Percentiles rank a stretch among this genome's conserved stretches.
Evolutionary conservation across 352 stramenopile species (phyloP).

Genomic region (Chloridella minuta): DNA sequence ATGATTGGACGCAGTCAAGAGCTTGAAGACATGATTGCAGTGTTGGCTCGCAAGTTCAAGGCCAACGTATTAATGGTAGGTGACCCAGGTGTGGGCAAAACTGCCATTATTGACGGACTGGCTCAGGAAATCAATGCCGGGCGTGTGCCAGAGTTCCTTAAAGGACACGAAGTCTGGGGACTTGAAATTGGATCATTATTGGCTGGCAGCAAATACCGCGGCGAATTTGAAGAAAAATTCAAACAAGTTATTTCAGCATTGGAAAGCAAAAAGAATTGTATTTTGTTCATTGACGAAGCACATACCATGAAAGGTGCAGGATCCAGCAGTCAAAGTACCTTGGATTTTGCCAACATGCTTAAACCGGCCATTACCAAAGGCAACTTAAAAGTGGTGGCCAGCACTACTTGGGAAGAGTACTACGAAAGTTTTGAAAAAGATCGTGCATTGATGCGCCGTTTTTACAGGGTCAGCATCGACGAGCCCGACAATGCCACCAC

Average conservation of each 20-base stretch:
- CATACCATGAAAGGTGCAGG: constrained; percentile 60
- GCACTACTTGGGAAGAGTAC: too few species aligned
- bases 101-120: constrained; percentile 58
- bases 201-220: constrained; percentile 76
- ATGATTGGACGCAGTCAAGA: constrained; percentile 86
- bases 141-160: constrained; percentile 41
- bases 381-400: too few species aligned
- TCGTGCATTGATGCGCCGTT: too few species aligned
- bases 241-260: constrained; percentile 65
- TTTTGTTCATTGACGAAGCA: constrained; percentile 95
- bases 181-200: constrained; percentile 81
- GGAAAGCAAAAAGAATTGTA: constrained; percentile 55
- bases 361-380: too few species aligned
- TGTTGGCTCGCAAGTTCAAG: constrained; percentile 69
- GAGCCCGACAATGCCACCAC: too few species aligned
- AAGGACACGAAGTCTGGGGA: constrained; percentile 25
- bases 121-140: constrained; percentile 67
- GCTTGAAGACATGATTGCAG: constrained; percentile 66
- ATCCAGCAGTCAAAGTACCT: too few species aligned
- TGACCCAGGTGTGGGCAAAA: constrained; percentile 76
- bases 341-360: too few species aligned
- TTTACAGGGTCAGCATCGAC: too few species aligned
- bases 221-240: constrained; percentile 89
- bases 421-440: too few species aligned
- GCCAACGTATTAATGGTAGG: constrained; percentile 91